Conservation (phyloP, 495 filamentous ascomycete species). For the Margaritispora aquatica region DNA sequence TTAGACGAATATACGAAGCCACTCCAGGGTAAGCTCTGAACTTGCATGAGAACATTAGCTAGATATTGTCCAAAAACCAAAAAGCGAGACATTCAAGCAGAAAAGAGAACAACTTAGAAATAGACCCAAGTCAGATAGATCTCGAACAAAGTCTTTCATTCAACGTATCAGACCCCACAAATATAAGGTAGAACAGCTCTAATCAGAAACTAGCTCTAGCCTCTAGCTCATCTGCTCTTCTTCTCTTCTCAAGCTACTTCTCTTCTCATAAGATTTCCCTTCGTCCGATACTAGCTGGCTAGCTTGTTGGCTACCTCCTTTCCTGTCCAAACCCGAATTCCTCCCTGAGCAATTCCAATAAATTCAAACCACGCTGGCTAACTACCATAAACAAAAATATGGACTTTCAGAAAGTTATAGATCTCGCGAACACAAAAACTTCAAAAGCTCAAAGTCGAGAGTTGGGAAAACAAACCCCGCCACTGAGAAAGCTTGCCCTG, state of each 20-base stretch:
- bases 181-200: background rate
- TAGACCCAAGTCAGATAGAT: background rate
- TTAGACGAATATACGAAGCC: no score
- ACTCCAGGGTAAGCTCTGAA: no score
- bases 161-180: background rate
- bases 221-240: no score
- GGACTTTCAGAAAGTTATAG: background rate
- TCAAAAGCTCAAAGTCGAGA: no score
- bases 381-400: no score
- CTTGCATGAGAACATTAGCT: no score
- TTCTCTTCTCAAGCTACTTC: background rate
- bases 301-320: no score
- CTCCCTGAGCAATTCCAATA: background rate
- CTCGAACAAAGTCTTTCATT: background rate
- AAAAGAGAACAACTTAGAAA: no score
- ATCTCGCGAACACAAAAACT: background rate
- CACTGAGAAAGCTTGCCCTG: slow-evolving; percentile 4
- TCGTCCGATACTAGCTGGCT: background rate
- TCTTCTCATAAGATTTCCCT: background rate
- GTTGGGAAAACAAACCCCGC: no score
- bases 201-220: no score
- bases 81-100: no score
- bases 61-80: no score
- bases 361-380: background rate
- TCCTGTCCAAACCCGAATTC: background rate